These are phyloP conservation scores for Kregervanrija delftensis DNA, from an alignment of 805 yeast species.

Conservation along the genomic window DNA sequence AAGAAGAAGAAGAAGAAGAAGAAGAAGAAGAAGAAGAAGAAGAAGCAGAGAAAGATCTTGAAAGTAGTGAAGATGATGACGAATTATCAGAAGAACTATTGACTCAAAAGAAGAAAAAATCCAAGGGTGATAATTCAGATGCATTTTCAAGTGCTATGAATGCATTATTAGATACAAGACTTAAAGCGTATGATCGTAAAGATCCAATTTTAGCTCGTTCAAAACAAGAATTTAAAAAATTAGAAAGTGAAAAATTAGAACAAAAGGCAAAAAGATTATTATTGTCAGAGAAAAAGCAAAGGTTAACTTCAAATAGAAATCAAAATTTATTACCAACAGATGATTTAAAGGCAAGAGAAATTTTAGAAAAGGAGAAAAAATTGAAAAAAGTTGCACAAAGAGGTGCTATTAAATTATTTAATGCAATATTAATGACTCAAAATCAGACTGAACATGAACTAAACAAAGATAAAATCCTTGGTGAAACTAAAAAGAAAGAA, in stretches of 20 bases:
- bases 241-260: constrained; percentile 78
- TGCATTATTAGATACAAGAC: constrained; percentile 75
- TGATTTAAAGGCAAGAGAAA: constrained; percentile 49
- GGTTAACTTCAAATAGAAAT: constrained; percentile 60
- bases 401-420: constrained; percentile 28
- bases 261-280: constrained; percentile 71
- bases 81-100: constrained; percentile 27
- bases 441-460: constrained; percentile 61
- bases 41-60: constrained; percentile 16
- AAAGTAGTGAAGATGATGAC: constrained; percentile 17
- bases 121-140: constrained; percentile 62
- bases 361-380: constrained; percentile 44
- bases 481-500: constrained; percentile 45
- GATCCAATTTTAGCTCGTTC: constrained; percentile 88
- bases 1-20: constrained; percentile 12
- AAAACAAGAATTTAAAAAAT: constrained; percentile 60
- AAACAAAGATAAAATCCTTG: constrained; percentile 32
- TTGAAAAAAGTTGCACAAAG: constrained; percentile 58
- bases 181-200: constrained; percentile 81
- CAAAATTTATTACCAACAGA: constrained; percentile 59
- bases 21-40: constrained; percentile 15
- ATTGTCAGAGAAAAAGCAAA: constrained; percentile 61
- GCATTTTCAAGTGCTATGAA: constrained; percentile 76
- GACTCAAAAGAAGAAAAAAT: constrained; percentile 42
- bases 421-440: constrained; percentile 48